A percentile compares a stretch with the other conserved stretches of the same genome.
These are phyloP conservation scores for Termitomyces sp. DNA, from an alignment of 768 basidiomycete genomes.

Conservation along the genomic window DNA sequence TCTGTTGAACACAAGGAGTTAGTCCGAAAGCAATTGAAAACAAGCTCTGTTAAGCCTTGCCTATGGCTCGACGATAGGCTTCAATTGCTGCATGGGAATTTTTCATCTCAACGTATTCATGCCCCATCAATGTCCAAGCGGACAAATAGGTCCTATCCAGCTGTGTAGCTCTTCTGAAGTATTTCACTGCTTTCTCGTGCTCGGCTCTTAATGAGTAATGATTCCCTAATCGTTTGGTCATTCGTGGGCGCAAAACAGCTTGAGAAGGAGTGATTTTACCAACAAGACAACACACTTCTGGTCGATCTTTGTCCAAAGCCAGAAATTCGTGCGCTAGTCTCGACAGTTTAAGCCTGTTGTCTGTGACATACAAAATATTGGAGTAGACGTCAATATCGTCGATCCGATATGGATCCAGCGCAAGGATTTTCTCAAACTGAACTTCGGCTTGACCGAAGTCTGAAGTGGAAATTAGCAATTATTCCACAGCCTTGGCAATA, in stretches of 20 bases:
- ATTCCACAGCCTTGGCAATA: background rate
- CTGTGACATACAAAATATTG: slow-evolving; percentile 94
- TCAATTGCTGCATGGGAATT: slow-evolving; percentile 99
- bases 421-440: slow-evolving; percentile 80
- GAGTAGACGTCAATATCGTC: slow-evolving; percentile 96
- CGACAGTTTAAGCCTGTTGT: slow-evolving; percentile 83
- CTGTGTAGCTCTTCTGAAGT: slow-evolving; percentile 92
- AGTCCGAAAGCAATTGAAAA: background rate
- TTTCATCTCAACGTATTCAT: slow-evolving; percentile 98
- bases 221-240: slow-evolving; percentile 59
- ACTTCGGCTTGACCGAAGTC: slow-evolving; percentile 84
- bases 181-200: slow-evolving; percentile 93
- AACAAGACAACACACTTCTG: slow-evolving; percentile 93
- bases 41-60: slow-evolving; percentile 30
- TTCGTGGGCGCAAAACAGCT: background rate
- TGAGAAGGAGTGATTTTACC: slow-evolving; percentile 46
- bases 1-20: slow-evolving; percentile 41
- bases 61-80: slow-evolving; percentile 92
- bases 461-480: slow-evolving; percentile 23
- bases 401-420: slow-evolving; percentile 79
- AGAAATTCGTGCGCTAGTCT: slow-evolving; percentile 90
- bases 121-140: slow-evolving; percentile 99
- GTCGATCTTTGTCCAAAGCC: slow-evolving; percentile 84
- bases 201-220: slow-evolving; percentile 92
- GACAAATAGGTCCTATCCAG: slow-evolving; percentile 92